These are phyloP conservation scores for Trichoderma afroharzianum DNA, from an alignment of 2,329 filamentous ascomycete genomes.

Conservation along the genomic window DNA sequence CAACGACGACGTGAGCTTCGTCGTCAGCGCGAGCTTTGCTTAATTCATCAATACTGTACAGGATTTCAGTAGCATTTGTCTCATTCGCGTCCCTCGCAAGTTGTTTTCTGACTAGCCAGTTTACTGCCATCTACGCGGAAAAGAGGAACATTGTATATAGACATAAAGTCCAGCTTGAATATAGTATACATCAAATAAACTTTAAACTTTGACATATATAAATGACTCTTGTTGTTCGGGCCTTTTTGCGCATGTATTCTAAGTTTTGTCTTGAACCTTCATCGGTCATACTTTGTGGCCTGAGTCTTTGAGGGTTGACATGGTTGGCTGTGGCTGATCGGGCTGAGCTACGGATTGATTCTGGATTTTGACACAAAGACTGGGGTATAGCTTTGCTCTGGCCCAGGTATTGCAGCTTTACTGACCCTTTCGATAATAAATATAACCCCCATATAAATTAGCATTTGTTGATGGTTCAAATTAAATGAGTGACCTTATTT, in stretches of 20 bases:
- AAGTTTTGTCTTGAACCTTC: neutral
- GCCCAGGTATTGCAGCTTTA: no score
- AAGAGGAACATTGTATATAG: neutral
- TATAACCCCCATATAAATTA: no score
- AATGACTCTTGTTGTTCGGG: neutral
- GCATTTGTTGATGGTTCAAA: neutral
- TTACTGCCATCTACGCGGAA: neutral
- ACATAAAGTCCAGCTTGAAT: neutral
- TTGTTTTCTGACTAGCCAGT: neutral
- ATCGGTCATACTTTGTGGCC: neutral
- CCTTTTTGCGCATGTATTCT: neutral
- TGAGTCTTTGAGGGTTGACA: no score
- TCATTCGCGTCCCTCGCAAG: neutral
- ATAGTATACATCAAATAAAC: neutral
- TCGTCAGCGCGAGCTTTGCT: neutral
- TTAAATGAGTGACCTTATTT: neutral
- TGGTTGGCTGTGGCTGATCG: no score
- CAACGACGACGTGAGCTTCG: conserved; percentile 9
- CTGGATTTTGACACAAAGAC: no score
- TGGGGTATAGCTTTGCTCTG: no score
- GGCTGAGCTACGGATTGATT: no score
- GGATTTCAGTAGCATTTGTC: neutral
- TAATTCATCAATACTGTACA: neutral
- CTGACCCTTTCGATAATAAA: no score
- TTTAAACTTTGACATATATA: neutral